Conservation (phyloP, 106 monocot species). For the Chionographis japonica region DNA sequence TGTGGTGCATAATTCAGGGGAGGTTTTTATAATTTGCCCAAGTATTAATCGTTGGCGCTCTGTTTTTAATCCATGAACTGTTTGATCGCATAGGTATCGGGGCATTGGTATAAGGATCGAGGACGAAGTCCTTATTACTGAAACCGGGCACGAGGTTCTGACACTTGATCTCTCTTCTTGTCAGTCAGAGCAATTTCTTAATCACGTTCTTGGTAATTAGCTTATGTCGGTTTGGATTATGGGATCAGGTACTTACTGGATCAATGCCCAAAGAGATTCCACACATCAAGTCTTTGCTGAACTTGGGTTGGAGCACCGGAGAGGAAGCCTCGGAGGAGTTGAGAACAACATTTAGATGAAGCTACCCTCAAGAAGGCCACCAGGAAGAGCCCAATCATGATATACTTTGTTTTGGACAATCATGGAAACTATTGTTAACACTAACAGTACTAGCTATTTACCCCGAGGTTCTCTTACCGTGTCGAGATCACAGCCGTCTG, state of each 20-base stretch:
- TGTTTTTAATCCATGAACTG: background rate
- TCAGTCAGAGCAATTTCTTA: no score
- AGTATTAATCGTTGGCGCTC: background rate
- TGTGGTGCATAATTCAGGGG: no score
- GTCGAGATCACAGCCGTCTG: no score
- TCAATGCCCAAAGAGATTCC: constrained; percentile 75
- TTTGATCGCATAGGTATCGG: constrained; percentile 33
- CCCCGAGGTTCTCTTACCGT: no score
- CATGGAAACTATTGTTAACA: no score
- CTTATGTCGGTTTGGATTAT: background rate
- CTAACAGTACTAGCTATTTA: no score
- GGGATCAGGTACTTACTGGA: constrained; percentile 58
- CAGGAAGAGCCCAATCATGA: no score
- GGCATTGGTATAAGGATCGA: constrained; percentile 93
- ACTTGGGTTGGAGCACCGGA: constrained; percentile 4
- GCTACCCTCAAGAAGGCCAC: background rate
- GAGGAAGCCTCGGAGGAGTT: constrained; percentile 6
- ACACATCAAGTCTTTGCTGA: constrained; percentile 51
- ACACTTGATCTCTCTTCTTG: background rate
- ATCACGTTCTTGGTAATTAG: no score
- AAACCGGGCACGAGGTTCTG: constrained; percentile 76
- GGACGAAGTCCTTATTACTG: constrained; percentile 95
- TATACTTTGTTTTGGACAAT: no score
- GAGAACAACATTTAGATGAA: constrained; percentile 17
- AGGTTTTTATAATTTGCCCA: background rate